These are phyloP conservation scores for Durotheca rogersii DNA, from an alignment of 495 filamentous ascomycete species.

Conservation along the genomic window DNA sequence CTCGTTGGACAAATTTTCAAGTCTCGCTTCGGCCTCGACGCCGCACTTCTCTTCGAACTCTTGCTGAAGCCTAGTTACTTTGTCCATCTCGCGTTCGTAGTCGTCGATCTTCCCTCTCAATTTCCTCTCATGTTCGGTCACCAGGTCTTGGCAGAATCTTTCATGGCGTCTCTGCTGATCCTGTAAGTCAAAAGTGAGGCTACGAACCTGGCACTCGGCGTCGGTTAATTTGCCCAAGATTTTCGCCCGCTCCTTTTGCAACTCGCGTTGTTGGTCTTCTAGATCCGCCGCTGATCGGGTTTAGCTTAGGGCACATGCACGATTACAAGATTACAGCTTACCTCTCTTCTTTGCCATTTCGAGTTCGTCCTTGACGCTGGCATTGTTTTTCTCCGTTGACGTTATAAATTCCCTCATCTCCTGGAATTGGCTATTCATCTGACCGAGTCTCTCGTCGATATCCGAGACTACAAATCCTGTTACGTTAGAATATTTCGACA, in stretches of 20 bases:
- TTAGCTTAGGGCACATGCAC: slow-evolving; percentile 7
- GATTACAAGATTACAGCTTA: slow-evolving; percentile 45
- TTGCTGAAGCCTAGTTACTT: slow-evolving; percentile 32
- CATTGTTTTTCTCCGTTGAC: slow-evolving; percentile 59
- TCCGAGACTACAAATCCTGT: slow-evolving; percentile 66
- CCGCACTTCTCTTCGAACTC: slow-evolving; percentile 35
- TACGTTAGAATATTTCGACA: slow-evolving; percentile 71
- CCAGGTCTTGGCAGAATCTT: slow-evolving; percentile 22
- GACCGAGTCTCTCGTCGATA: slow-evolving; percentile 62
- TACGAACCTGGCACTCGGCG: slow-evolving; percentile 47
- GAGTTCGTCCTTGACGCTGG: slow-evolving; percentile 65
- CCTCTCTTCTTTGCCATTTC: slow-evolving; percentile 70
- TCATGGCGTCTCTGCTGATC: slow-evolving; percentile 36
- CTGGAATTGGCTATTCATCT: slow-evolving; percentile 63
- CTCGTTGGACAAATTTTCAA: slow-evolving; percentile 32
- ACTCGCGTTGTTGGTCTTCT: slow-evolving; percentile 58
- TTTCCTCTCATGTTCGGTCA: slow-evolving; percentile 33
- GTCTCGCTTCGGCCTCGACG: slow-evolving; percentile 30
- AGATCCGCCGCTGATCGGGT: slow-evolving; percentile 61
- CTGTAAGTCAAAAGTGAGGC: slow-evolving; percentile 42
- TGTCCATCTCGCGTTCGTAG: slow-evolving; percentile 38
- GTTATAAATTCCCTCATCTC: slow-evolving; percentile 63
- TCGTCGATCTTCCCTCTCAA: slow-evolving; percentile 37
- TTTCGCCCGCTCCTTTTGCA: slow-evolving; percentile 56
- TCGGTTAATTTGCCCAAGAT: slow-evolving; percentile 62